Evolutionary conservation across 73 alveolate species (phyloP).

Genomic region (Paramecium sexaurelia): DNA sequence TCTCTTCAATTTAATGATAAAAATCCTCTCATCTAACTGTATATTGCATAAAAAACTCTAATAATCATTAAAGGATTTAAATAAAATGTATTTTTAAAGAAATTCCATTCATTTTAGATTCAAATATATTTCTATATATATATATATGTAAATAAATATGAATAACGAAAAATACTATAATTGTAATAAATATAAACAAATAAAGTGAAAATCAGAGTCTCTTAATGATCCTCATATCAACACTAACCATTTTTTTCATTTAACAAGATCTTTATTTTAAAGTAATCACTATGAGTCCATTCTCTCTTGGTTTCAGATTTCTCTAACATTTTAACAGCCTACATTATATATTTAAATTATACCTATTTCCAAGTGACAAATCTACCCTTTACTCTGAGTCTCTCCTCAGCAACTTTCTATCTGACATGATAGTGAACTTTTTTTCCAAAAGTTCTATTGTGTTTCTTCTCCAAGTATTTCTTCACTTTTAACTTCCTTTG

Average conservation of each 20-base stretch:
- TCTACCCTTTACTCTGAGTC: conserved; percentile 64
- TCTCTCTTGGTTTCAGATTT: background rate
- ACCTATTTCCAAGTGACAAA: conserved; percentile 60
- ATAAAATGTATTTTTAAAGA: too few relatives aligned
- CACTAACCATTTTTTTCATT: conserved; percentile 21
- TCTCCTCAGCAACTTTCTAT: conserved; percentile 67
- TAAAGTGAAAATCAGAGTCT: background rate
- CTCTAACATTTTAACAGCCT: conserved; percentile 36
- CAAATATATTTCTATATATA: background rate
- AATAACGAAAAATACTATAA: too few relatives aligned
- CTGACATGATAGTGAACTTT: conserved; percentile 61
- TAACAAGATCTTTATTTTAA: background rate
- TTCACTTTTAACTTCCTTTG: conserved; percentile 47
- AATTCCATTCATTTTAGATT: background rate
- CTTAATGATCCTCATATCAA: background rate
- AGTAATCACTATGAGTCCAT: conserved; percentile 44
- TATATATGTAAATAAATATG: too few relatives aligned
- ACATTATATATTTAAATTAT: background rate
- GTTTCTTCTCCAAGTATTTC: conserved; percentile 61
- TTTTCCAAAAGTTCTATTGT: conserved; percentile 58
- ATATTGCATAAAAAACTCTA: too few relatives aligned
- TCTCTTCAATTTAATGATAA: too few relatives aligned
- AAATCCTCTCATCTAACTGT: too few relatives aligned
- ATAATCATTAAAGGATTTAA: too few relatives aligned
- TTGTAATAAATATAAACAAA: background rate